Evolutionary conservation across 768 basidiomycete genomes (phyloP).

Genomic region (Crepidotus variabilis): DNA sequence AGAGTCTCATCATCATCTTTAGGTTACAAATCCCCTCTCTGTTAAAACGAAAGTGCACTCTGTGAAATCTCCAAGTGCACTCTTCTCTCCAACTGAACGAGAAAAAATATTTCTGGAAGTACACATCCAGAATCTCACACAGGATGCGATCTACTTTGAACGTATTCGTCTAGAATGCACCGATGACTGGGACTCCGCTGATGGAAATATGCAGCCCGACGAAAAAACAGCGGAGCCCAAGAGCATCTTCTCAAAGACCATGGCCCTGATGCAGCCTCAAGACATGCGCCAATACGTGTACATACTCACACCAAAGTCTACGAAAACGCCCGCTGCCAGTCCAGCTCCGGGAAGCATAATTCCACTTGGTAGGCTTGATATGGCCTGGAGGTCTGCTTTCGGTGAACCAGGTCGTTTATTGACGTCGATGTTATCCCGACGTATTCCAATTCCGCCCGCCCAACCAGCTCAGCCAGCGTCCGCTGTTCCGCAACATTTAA

Average conservation of each 20-base stretch:
- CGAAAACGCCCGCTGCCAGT: constrained; percentile 40
- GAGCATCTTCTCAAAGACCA: constrained; percentile 55
- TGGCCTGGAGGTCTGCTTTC: constrained; percentile 82
- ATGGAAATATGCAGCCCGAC: constrained; percentile 42
- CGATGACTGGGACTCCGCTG: constrained; percentile 59
- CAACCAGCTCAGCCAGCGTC: constrained; percentile 59
- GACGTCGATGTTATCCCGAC: constrained; percentile 84
- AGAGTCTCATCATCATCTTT: neutral
- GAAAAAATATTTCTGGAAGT: constrained; percentile 90
- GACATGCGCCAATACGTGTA: constrained; percentile 88
- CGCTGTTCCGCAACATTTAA: constrained; percentile 78
- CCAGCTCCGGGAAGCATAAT: constrained; percentile 69
- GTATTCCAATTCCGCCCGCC: constrained; percentile 55
- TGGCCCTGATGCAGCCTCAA: constrained; percentile 76
- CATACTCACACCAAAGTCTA: constrained; percentile 54
- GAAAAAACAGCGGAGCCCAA: constrained; percentile 19
- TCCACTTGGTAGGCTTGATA: constrained; percentile 82
- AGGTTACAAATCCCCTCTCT: constrained; percentile 93
- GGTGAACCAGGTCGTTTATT: constrained; percentile 85
- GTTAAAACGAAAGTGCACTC: constrained; percentile 93
- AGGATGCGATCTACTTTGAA: constrained; percentile 74
- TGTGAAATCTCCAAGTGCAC: constrained; percentile 68
- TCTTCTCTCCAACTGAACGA: constrained; percentile 59
- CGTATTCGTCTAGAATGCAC: constrained; percentile 76
- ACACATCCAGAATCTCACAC: constrained; percentile 86